Evolutionary conservation across 352 stramenopile genomes (phyloP), one percentile per base, ranked within the genome.

Genomic region (Elongisporangium prolatum): DNA sequence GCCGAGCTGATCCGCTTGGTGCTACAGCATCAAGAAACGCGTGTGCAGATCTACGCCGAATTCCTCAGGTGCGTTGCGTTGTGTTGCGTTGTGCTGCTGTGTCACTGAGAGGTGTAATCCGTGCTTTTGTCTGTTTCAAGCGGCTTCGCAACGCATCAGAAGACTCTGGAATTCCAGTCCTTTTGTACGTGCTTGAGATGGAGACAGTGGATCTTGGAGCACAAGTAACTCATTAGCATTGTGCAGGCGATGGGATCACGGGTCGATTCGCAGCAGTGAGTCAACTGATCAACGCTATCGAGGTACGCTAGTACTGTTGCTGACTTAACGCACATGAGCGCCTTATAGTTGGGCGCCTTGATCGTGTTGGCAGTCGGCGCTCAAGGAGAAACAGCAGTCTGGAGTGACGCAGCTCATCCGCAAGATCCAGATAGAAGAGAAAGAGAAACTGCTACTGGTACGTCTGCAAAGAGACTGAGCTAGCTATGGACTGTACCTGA

Each of bases 361-460:
- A 13, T 52, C 48, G 4, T 38, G 8, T 17, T 47, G 13, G 0
- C 50, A 77, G 69, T 22, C 63, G 49, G 20, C 52, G 40, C 53
- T 86, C 17, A 56, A 72, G 4, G 53, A 65, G 13, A 79, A 72
- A 37, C 51, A 85, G 34, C 68, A 70, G 51, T 24, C 62, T 14
- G 24, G 57, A 24, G 63, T 92, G 17, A 81, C 84, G 18, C 59
- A 85, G 28, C 67, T 77, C 52, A 58, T 95, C n/a, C 86, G 86
- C 57, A 84, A 84, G 52, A 52, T 95, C 21, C 86, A 95, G 50
- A 2, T 72, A 22, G 67, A 92, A 57, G 86, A 95, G 51, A 93
- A 93, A 54, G 84, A 93, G 22, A 95, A 95, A 49, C 67, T 95
- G 28, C 63, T 95, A 21, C 52, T 93, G 51, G 81, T 91, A 67